phyloP scores from a whole-genome alignment of 768 basidiomycete genomes.

The Mycena pura region DNA sequence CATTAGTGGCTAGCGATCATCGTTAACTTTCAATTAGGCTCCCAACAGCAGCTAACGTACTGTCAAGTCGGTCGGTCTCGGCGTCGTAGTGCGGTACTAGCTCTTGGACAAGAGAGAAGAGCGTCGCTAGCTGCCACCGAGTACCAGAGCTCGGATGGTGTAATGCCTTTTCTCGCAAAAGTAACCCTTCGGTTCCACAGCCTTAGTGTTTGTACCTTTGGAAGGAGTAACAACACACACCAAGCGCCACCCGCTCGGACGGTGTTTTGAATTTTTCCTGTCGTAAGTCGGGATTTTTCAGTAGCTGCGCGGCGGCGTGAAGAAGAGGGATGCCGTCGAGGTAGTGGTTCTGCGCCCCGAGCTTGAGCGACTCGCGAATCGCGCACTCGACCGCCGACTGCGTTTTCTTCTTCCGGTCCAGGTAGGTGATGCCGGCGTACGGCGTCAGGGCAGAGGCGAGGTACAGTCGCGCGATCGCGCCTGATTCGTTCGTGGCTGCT shows the following conservation, averaged over 20 bases:
- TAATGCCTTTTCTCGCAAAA: conserved; percentile 70
- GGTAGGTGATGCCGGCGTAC: conserved; percentile 63
- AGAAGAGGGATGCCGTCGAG: conserved; percentile 76
- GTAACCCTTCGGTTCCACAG: conserved; percentile 60
- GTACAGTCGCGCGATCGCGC: conserved; percentile 68
- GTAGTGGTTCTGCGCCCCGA: conserved; percentile 79
- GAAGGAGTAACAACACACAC: conserved; percentile 41
- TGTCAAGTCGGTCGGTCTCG: conserved; percentile 46
- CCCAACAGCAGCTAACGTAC: conserved; percentile 35
- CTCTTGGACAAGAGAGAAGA: conserved; percentile 81
- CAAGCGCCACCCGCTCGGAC: conserved; percentile 64
- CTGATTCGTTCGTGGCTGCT: conserved; percentile 43
- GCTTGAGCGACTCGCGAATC: conserved; percentile 84
- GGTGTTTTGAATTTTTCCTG: conserved; percentile 42
- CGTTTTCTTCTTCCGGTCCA: conserved; percentile 67
- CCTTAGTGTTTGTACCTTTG: neutral
- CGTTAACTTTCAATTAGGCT: neutral
- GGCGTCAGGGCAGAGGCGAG: conserved; percentile 82
- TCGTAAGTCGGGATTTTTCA: conserved; percentile 45
- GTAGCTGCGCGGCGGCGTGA: conserved; percentile 58
- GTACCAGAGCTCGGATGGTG: conserved; percentile 68
- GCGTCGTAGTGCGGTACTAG: conserved; percentile 60
- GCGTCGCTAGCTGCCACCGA: conserved; percentile 72
- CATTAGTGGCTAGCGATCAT: conserved; percentile 45
- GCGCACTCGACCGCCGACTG: conserved; percentile 69